phyloP scores from a whole-genome alignment of 176 grass and related monocot genomes.

The Elymus sibiricus region DNA sequence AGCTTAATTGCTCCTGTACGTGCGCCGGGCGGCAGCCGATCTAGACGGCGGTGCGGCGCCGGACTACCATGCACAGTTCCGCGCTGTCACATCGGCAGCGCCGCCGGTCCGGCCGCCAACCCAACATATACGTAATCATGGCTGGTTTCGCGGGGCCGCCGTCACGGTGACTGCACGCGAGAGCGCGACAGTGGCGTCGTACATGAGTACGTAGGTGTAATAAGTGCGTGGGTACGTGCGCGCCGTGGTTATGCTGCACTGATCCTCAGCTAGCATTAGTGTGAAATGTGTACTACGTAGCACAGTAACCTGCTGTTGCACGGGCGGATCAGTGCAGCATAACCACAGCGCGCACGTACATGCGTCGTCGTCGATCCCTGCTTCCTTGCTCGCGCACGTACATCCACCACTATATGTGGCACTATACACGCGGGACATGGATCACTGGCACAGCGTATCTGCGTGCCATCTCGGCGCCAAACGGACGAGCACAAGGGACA shows the following conservation, averaged over 20 bases:
- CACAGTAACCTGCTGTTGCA: too few species aligned
- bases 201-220: background rate
- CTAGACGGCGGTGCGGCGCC: slow-evolving; percentile 7
- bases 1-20: background rate
- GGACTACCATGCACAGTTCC: background rate
- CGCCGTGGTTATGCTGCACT: too few species aligned
- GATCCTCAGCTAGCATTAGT: too few species aligned
- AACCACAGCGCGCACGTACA: background rate
- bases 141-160: too few species aligned
- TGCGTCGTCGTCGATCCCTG: too few species aligned
- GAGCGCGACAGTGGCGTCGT: background rate
- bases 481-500: too few species aligned
- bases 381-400: background rate
- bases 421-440: background rate
- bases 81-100: background rate
- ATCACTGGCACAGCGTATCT: background rate
- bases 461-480: too few species aligned
- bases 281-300: too few species aligned
- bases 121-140: background rate
- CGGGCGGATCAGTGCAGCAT: background rate
- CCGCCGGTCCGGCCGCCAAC: background rate
- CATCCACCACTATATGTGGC: background rate
- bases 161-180: too few species aligned
- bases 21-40: slow-evolving; percentile 23
- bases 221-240: too few species aligned